Conservation (phyloP, 371 early-diverging fungal species). For the Rhizopus stolonifer region DNA sequence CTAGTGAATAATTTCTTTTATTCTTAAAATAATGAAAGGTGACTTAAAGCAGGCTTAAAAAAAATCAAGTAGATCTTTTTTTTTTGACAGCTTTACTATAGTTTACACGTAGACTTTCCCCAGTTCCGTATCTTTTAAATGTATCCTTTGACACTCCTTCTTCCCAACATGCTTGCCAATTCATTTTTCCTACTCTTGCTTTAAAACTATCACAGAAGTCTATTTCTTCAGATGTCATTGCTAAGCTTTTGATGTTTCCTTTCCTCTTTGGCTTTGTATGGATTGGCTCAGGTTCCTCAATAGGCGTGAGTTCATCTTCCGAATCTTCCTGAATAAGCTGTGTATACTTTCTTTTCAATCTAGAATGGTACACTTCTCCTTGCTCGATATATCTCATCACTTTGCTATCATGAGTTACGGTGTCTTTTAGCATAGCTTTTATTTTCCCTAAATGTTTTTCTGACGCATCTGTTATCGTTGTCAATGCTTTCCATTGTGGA, state of each 20-base stretch:
- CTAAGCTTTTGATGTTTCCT: constrained; percentile 1
- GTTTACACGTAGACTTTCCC: neutral
- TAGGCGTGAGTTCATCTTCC: constrained; percentile 1
- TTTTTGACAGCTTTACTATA: too few species aligned
- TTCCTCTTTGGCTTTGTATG: constrained; percentile 3
- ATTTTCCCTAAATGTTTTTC: constrained; percentile 8
- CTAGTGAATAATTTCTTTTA: too few species aligned
- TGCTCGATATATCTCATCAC: constrained; percentile 3
- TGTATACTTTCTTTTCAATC: constrained; percentile 8
- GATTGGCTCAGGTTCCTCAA: constrained; percentile 4
- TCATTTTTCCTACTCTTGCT: constrained; percentile 4
- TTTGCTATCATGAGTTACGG: neutral
- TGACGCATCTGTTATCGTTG: neutral
- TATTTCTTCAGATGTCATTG: constrained; percentile 1
- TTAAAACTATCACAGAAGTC: constrained; percentile 2
- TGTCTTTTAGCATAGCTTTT: constrained; percentile 2
- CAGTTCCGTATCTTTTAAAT: constrained; percentile 6
- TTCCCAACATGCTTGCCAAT: constrained; percentile 8
- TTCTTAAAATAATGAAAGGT: too few species aligned
- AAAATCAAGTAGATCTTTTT: too few species aligned
- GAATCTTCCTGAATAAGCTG: constrained; percentile 1
- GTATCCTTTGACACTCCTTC: neutral
- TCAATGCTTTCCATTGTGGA: constrained; percentile 6
- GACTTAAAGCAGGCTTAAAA: too few species aligned
- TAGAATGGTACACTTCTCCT: constrained; percentile 5